These are phyloP conservation scores for Pistacia integerrima DNA, from an alignment of 345 rosid species.

Conservation along the genomic window DNA sequence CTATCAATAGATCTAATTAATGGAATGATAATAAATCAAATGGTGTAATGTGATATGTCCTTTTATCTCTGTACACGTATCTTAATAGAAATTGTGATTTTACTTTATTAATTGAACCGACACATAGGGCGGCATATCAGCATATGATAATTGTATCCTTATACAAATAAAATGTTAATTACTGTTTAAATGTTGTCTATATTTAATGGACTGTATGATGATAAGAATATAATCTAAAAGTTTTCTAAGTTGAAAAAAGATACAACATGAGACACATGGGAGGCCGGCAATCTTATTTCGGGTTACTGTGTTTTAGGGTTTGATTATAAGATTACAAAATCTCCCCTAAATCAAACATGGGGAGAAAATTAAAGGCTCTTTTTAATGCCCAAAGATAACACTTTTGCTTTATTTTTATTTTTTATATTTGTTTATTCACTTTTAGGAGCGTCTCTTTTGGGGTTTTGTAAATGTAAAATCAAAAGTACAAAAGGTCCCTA, in stretches of 20 bases:
- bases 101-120: not conserved
- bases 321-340: conserved; percentile 22
- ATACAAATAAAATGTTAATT: not conserved
- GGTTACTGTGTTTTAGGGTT: not conserved
- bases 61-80: not conserved
- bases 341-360: conserved; percentile 26
- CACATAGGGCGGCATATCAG: not conserved
- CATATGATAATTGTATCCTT: conserved; percentile 6
- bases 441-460: conserved; percentile 36
- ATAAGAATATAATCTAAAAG: not conserved
- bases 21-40: no score
- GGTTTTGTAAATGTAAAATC: conserved; percentile 11
- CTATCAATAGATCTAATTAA: no score
- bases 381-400: conserved; percentile 26
- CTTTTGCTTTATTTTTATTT: conserved; percentile 32
- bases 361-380: conserved; percentile 22
- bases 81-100: not conserved
- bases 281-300: conserved; percentile 8
- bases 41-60: not conserved
- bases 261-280: conserved; percentile 17
- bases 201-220: not conserved
- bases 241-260: not conserved
- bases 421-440: conserved; percentile 15
- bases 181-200: not conserved
- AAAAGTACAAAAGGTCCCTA: conserved; percentile 25